Base-by-base conservation (phyloP, 176 grass and related monocot species). In the Elaeis guineensis region DNA sequence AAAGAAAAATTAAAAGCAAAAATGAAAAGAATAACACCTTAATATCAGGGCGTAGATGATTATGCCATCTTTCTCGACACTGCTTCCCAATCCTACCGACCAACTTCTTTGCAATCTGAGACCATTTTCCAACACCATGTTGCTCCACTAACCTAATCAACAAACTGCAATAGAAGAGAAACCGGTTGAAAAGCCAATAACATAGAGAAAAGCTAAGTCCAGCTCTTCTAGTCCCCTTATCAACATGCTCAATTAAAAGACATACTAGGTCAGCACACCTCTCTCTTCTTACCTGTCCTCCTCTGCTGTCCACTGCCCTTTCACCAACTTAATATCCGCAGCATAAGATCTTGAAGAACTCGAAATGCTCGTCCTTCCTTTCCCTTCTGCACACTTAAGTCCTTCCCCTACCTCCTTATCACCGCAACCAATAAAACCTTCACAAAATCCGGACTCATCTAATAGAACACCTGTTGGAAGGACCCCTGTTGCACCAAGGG, bases 41-140 rank as follows among this genome's bases (percentile, higher is more conserved):
- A 21, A 61, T 68, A 19, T 61, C 19, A 50, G 73, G 63, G 16
- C 35, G 63, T n/a, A 76, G 32, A 67, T 76, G 63, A 28, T 76
- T 76, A 52, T 67, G 18, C 73, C 73, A 68, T 60, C 73, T 68
- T 21, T 76, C 73, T 20, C 73, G 19, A 48, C 63, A 76, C 32
- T 76, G 73, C 63, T 68, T 76, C 17, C 73, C 54, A 22, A 68
- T 60, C 44, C 63, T 21, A 9, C 62, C 73, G 2, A 35, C 52
- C 25, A 68, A 25, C 2, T 23, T 14, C 17, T 60, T 29, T 19
- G 63, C 73, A 58, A 76, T 68, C 6, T 23, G 5, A 3, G 63
- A 60, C 73, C 73, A 68, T 58, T 67, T 68, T 35, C 17, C 55
- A 7, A 18, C n/a, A 17, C 73, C 73, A 16, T 35, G 21, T 16